Percentiles rank a stretch among this genome's conserved stretches.
Evolutionary conservation across 768 basidiomycete genomes (phyloP).

Genomic region (Candolleomyces aberdarensis): DNA sequence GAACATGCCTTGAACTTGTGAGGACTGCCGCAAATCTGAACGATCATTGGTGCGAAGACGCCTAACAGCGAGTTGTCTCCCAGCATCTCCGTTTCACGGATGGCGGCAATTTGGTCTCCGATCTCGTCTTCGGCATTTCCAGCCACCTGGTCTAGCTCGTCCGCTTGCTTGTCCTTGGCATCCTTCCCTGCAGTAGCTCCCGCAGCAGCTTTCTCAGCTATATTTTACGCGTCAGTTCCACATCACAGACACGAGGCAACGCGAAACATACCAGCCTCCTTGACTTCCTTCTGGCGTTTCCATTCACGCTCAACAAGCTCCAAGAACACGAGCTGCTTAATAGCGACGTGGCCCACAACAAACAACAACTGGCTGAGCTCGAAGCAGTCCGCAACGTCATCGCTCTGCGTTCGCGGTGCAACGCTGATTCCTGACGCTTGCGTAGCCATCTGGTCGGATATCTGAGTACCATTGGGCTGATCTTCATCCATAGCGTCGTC

Average conservation of each 20-base stretch:
- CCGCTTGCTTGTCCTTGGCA: conserved; percentile 60
- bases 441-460: neutral
- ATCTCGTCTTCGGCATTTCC: conserved; percentile 99
- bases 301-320: conserved; percentile 95
- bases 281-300: conserved; percentile 94
- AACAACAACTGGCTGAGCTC: conserved; percentile 92
- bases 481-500: conserved; percentile 59
- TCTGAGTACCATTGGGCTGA: conserved; percentile 31
- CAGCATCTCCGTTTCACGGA: conserved; percentile 85
- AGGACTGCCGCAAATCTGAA: conserved; percentile 87
- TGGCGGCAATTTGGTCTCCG: conserved; percentile 81
- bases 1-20: conserved; percentile 80
- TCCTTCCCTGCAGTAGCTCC: conserved; percentile 29
- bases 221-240: neutral
- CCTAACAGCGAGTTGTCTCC: conserved; percentile 79
- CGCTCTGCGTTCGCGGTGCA: conserved; percentile 25
- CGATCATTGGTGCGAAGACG: conserved; percentile 85
- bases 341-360: conserved; percentile 92
- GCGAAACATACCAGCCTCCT: conserved; percentile 58
- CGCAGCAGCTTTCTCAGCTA: conserved; percentile 58
- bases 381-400: conserved; percentile 78
- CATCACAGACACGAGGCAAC: neutral
- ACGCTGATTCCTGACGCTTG: neutral
- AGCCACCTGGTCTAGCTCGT: conserved; percentile 95
- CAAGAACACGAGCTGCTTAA: conserved; percentile 96